Percentiles rank a stretch among this genome's conserved stretches.
Evolutionary conservation across 495 filamentous ascomycete genomes (phyloP).

Genomic region (Neurospora sp.): DNA sequence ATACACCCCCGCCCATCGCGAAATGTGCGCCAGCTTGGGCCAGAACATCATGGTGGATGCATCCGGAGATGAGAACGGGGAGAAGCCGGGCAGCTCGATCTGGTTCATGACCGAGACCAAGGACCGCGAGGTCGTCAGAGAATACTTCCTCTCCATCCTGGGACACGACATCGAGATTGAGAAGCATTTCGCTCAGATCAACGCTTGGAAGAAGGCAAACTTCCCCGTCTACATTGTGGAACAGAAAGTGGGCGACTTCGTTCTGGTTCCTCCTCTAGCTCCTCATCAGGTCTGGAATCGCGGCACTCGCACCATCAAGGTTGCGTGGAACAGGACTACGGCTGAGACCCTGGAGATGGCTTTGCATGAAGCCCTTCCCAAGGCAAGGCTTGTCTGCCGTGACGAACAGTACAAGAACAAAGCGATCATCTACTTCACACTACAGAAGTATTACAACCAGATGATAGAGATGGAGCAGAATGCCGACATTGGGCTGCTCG

Average conservation of each 20-base stretch:
- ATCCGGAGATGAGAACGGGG: conserved; percentile 58
- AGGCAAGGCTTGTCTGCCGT: conserved; percentile 85
- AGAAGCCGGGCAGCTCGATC: conserved; percentile 76
- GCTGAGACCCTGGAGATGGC: conserved; percentile 82
- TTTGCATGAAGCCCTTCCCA: conserved; percentile 73
- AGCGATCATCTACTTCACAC: conserved; percentile 78
- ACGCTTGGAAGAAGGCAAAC: conserved; percentile 84
- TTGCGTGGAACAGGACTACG: conserved; percentile 96
- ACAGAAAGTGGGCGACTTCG: conserved; percentile 87
- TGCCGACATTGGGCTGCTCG: conserved; percentile 28
- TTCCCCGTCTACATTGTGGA: conserved; percentile 91
- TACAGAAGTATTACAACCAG: conserved; percentile 63
- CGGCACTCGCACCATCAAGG: conserved; percentile 89
- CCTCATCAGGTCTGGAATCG: conserved; percentile 98
- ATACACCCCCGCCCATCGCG: conserved; percentile 89
- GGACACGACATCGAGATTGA: conserved; percentile 96
- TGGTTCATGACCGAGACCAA: conserved; percentile 98
- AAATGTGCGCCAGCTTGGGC: conserved; percentile 94
- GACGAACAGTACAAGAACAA: conserved; percentile 99
- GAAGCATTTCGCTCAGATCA: conserved; percentile 87
- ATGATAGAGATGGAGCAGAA: conserved; percentile 44
- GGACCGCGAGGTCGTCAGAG: conserved; percentile 75
- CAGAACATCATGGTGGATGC: conserved; percentile 98
- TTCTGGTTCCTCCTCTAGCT: conserved; percentile 90
- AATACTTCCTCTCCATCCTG: conserved; percentile 84